A percentile compares a stretch with the other conserved stretches of the same genome.
Evolutionary conservation across 164 flowering plant species (phyloP).

Genomic region (Aristolochia californica): DNA sequence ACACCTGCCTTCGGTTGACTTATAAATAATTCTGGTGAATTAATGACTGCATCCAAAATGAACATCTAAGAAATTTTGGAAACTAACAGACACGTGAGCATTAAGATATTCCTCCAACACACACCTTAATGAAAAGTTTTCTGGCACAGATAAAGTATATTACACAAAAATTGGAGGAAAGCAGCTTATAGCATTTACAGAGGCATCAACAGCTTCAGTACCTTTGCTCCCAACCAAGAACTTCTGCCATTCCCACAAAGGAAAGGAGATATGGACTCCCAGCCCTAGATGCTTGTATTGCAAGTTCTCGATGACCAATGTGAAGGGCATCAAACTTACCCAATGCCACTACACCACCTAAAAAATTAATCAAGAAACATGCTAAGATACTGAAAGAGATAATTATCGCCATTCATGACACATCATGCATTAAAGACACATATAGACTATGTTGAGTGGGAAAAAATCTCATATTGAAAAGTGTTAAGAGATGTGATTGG

Average conservation of each 20-base stretch:
- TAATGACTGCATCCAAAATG: too few relatives aligned
- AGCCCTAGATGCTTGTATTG: constrained; percentile 77
- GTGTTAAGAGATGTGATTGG: too few relatives aligned
- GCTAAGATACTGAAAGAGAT: background rate
- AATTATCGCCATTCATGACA: background rate
- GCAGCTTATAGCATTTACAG: background rate
- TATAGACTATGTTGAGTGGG: background rate
- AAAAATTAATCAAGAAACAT: constrained; percentile 2
- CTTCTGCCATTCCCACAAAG: constrained; percentile 92
- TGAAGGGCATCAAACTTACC: constrained; percentile 99
- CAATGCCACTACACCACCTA: constrained; percentile 89
- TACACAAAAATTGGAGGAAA: background rate
- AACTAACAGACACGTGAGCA: too few relatives aligned
- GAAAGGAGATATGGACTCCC: constrained; percentile 82
- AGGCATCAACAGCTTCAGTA: constrained; percentile 14
- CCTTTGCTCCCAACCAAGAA: constrained; percentile 96
- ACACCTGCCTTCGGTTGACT: too few relatives aligned
- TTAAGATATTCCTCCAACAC: too few relatives aligned
- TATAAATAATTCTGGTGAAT: too few relatives aligned
- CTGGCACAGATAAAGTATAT: background rate
- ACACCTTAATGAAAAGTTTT: too few relatives aligned
- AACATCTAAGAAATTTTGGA: too few relatives aligned
- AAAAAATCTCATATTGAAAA: too few relatives aligned
- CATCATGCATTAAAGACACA: background rate
- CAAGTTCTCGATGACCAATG: constrained; percentile 94